A percentile compares a stretch with the other conserved stretches of the same genome.
Evolutionary conservation across 108 stramenopile genomes (phyloP).

Genomic region (Parietichytrium sp.): DNA sequence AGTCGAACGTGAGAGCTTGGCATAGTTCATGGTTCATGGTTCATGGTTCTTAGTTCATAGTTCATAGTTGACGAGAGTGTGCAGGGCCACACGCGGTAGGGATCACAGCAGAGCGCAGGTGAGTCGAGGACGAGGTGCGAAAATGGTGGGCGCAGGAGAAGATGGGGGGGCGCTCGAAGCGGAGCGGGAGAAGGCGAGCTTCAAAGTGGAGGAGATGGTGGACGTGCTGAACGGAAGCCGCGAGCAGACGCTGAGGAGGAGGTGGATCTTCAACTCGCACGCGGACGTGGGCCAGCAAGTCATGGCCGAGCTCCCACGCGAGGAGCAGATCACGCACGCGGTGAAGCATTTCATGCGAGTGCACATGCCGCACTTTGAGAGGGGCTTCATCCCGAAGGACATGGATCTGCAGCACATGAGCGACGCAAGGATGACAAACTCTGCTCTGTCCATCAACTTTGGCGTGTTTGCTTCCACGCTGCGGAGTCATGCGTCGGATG

Average conservation of each 20-base stretch:
- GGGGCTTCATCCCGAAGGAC: not conserved
- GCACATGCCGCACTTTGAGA: slow-evolving; percentile 35
- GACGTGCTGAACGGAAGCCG: slow-evolving; percentile 26
- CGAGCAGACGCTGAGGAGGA: not conserved
- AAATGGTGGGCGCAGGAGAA: not conserved
- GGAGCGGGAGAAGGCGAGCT: slow-evolving; percentile 35
- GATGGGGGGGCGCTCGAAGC: not conserved
- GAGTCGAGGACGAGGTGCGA: too few species aligned
- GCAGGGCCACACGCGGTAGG: too few species aligned
- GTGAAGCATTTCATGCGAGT: slow-evolving; percentile 10
- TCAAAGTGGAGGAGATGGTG: not conserved
- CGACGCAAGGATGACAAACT: slow-evolving; percentile 12
- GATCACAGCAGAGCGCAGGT: too few species aligned
- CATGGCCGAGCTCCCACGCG: slow-evolving; percentile 15
- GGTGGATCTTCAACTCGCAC: slow-evolving; percentile 28
- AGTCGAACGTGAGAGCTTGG: too few species aligned
- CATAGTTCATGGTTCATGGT: too few species aligned
- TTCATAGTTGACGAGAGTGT: too few species aligned
- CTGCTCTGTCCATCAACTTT: slow-evolving; percentile 38
- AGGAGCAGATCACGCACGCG: slow-evolving; percentile 20
- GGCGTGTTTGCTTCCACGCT: not conserved
- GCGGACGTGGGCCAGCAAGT: not conserved
- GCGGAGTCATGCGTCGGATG: not conserved
- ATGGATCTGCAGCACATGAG: slow-evolving; percentile 41
- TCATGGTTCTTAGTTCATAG: too few species aligned